Base-by-base conservation (phyloP, 257 asterid species). In the Marsdenia floribunda region DNA sequence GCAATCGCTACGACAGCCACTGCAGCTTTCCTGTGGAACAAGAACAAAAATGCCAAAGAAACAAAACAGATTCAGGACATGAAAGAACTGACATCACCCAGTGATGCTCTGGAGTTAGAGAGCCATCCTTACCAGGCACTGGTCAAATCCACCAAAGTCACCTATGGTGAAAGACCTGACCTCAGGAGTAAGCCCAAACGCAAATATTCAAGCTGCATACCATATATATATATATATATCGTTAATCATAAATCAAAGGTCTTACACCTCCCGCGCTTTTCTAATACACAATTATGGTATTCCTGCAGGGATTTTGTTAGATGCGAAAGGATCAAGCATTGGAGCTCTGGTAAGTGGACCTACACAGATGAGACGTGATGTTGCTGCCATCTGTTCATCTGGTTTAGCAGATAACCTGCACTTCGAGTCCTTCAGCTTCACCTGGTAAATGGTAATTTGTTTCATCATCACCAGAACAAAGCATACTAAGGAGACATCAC, bases 291-390 rank as follows among this genome's bases (percentile, higher is more conserved):
- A 44, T 44, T 44, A 52, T 21, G 73, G 3, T 53, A 58, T 10
- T 63, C 9, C 49, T 85, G 79, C 74, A 94, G 97, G 84, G 50
- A 85, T 87, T 19, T 59, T 94, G 80, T 29, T 70, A 88, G 97
- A 86, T 76, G 76, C 82, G 11, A 87, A 91, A 79, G 98, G 93
- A 80, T 71, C 90, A 55, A 90, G 85, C 61, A 83, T 88, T 26
- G 97, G 97, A 64, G 87, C 73, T 16, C 89, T 92, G 70, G 98
- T 89, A 24, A 83, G 96, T 49, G 99, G 98, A 53, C 98, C 99
- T 3, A 90, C 84, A 88, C 82, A 80, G 61, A 83, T 94, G 96
- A 90, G 90, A 80, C 81, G 88, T 71, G 97, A 94, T 70, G 97
- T 92, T 29, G 99, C 99, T 71, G 85, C 82, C 74, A 87, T 94